Conservation (phyloP, 768 basidiomycete species). For the Trametes meyenii region DNA sequence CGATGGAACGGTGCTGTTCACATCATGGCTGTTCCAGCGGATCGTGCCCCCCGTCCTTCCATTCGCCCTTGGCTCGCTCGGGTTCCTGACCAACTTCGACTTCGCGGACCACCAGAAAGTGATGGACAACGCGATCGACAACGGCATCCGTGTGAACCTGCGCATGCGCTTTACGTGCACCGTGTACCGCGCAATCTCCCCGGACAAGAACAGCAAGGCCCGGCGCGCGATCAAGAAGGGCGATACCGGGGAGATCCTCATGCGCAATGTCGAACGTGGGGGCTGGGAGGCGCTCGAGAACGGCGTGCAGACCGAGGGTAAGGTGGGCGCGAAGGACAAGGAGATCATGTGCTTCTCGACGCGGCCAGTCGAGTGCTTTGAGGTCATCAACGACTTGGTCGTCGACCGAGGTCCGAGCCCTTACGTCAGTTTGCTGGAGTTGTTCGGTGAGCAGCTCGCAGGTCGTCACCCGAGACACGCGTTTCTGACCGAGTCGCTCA, state of each 20-base stretch:
- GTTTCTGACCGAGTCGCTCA: background rate
- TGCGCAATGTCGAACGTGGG: slow-evolving; percentile 86
- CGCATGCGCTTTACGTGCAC: slow-evolving; percentile 99
- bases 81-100: slow-evolving; percentile 97
- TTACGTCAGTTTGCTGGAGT: slow-evolving; percentile 92
- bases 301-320: slow-evolving; percentile 57
- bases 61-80: slow-evolving; percentile 95
- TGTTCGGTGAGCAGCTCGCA: slow-evolving; percentile 74
- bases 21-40: slow-evolving; percentile 98
- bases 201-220: slow-evolving; percentile 61
- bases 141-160: slow-evolving; percentile 94
- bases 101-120: slow-evolving; percentile 83
- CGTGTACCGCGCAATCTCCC: slow-evolving; percentile 87
- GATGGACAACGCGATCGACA: slow-evolving; percentile 86
- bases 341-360: slow-evolving; percentile 99
- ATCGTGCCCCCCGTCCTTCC: slow-evolving; percentile 98
- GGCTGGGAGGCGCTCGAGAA: slow-evolving; percentile 98
- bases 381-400: slow-evolving; percentile 94
- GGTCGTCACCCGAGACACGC: background rate
- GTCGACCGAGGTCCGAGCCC: slow-evolving; percentile 98
- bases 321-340: slow-evolving; percentile 73
- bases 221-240: slow-evolving; percentile 89
- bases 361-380: slow-evolving; percentile 92
- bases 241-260: slow-evolving; percentile 95
- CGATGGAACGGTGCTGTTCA: slow-evolving; percentile 97